These are phyloP conservation scores for Domatiomyces globalis DNA, from an alignment of 2,329 filamentous ascomycete genomes.

Conservation along the genomic window DNA sequence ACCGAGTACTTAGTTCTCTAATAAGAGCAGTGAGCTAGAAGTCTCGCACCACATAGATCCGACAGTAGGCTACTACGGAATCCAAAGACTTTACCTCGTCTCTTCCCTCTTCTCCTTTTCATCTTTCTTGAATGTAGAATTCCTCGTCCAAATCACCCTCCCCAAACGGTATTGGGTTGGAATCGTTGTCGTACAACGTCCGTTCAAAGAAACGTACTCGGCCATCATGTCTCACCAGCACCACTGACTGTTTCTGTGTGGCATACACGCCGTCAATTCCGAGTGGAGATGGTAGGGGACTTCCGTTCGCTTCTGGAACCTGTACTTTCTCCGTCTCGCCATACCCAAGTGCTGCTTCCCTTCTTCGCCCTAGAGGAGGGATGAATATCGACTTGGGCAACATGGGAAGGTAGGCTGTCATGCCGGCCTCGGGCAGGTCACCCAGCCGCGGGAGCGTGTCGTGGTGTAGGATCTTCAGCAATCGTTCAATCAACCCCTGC, in stretches of 20 bases:
- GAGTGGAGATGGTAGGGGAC: constrained; percentile 17
- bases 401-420: constrained; percentile 42
- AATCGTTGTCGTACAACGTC: constrained; percentile 43
- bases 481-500: constrained; percentile 36
- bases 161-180: constrained; percentile 31
- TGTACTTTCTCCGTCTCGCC: constrained; percentile 19
- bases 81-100: neutral
- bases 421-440: constrained; percentile 25
- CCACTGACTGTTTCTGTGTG: constrained; percentile 50
- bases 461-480: constrained; percentile 39
- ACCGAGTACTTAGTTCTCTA: neutral
- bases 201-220: constrained; percentile 48
- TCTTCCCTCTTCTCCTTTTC: neutral
- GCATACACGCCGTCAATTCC: constrained; percentile 42
- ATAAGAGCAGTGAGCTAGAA: neutral
- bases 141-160: constrained; percentile 35
- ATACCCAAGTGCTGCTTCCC: constrained; percentile 25
- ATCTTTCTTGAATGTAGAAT: constrained; percentile 20
- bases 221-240: constrained; percentile 42
- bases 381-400: constrained; percentile 49
- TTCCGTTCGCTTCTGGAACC: constrained; percentile 7
- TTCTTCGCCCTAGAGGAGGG: constrained; percentile 39
- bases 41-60: neutral
- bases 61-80: neutral
- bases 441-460: constrained; percentile 41